Percentiles rank a stretch among this genome's conserved stretches.
Conservation (phyloP, 441 rosid species). For the Syzygium syzygioides region DNA sequence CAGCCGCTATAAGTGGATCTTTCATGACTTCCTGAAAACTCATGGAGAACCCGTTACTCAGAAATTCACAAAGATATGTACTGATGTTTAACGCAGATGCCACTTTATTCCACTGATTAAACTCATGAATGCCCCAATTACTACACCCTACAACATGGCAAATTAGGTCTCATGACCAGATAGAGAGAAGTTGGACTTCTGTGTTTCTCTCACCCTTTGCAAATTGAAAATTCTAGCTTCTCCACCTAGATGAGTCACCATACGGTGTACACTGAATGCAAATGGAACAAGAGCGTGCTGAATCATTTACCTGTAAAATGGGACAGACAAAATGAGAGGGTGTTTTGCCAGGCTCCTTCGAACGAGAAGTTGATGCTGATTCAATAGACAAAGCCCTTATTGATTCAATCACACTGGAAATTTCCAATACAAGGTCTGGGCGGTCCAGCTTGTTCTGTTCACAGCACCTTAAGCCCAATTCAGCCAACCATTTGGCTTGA, state of each 20-base stretch:
- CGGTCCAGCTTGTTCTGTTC: constrained; percentile 35
- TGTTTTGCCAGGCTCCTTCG: constrained; percentile 37
- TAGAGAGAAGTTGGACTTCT: neutral
- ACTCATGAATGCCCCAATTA: neutral
- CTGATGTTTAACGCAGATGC: neutral
- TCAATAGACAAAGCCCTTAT: constrained; percentile 30
- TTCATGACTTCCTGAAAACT: constrained; percentile 69
- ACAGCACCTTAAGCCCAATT: constrained; percentile 67
- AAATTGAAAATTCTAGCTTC: neutral
- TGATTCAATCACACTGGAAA: constrained; percentile 44
- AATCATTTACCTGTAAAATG: constrained; percentile 60
- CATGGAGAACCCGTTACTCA: neutral
- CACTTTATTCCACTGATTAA: neutral
- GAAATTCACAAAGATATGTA: neutral
- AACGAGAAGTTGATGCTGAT: constrained; percentile 20
- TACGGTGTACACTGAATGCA: neutral
- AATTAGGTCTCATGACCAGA: neutral
- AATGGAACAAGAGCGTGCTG: neutral
- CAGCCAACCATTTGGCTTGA: constrained; percentile 48
- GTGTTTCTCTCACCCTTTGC: neutral
- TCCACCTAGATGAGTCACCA: neutral
- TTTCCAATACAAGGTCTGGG: constrained; percentile 53
- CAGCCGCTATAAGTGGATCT: constrained; percentile 88
- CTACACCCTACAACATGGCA: neutral
- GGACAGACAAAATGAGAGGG: constrained; percentile 93